Evolutionary conservation across 148 eudicot species (phyloP), one percentile per base, ranked within the genome.

Genomic region (Heliamphora exappendiculata): DNA sequence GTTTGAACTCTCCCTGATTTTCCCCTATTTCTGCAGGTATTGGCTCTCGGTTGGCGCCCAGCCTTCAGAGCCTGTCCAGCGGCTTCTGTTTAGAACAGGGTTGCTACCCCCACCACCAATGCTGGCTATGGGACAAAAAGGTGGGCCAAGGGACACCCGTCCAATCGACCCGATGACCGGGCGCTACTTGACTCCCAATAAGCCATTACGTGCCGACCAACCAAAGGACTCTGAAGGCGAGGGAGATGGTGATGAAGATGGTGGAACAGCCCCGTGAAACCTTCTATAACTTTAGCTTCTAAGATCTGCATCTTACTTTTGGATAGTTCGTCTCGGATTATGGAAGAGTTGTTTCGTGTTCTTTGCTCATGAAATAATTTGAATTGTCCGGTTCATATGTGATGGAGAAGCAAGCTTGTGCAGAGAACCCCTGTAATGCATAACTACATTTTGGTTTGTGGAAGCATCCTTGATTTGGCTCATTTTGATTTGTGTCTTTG

Each of bases 41-140:
- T 91, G 97, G 93, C 80, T 90, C 45, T 90, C 98, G 47, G 97
- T 92, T 49, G 98, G 98, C 44, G 98, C 97, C 55, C 97, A 95
- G 68, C 96, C 97, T 33, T 92, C 99, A 3, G 97, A 95, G 13
- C 96, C 97, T 34, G 89, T 95, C 13, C 86, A 92, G 70, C 89
- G 88, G 62, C 86, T 95, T 80, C 87, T 91, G 50, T 95, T 90
- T 74, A 78, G 97, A 75, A 87, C 97, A 50, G 97, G 97, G 51
- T 64, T 95, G 80, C 83, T 95, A 33, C 99, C 98, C 20, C 99
- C 97, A 50, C 97, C 99, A 2, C 97, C 97, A 7, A 95, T 89
- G 97, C n/a, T 91, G 70, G 96, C 96, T 62, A 81, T 91, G 91
- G 97, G 90, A 22, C 85, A 93, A 39, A 95, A 95, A 86, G 94